Conservation (phyloP, 116 monocot genomes). For the Zostera marina region DNA sequence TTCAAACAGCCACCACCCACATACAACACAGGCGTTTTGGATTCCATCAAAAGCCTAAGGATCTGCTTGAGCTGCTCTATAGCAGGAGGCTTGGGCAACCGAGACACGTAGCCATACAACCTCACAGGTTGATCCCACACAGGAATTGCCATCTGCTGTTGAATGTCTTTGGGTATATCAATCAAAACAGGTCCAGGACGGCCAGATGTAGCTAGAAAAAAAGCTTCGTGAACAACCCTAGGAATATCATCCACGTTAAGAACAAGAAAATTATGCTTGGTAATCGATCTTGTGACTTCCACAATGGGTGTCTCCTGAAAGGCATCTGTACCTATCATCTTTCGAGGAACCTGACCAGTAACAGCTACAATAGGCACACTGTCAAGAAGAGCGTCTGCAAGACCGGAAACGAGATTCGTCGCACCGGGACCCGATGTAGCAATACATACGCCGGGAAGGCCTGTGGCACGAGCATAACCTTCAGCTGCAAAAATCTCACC, state of each 20-base stretch:
- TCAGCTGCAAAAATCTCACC: constrained; percentile 23
- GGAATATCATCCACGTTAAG: constrained; percentile 21
- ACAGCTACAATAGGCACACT: constrained; percentile 21
- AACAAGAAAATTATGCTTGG: constrained; percentile 22
- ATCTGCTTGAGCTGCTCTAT: constrained; percentile 30
- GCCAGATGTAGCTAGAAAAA: constrained; percentile 17
- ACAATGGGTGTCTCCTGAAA: constrained; percentile 28
- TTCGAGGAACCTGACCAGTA: constrained; percentile 20
- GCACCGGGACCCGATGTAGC: constrained; percentile 26
- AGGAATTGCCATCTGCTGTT: constrained; percentile 14
- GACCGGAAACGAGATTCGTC: constrained; percentile 18
- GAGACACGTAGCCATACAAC: constrained; percentile 33
- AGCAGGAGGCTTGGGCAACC: constrained; percentile 35
- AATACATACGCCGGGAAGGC: constrained; percentile 16
- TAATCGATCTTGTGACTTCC: constrained; percentile 15
- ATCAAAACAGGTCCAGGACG: constrained; percentile 24
- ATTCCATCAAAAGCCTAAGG: constrained; percentile 30
- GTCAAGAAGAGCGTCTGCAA: constrained; percentile 17
- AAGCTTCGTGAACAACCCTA: constrained; percentile 12
- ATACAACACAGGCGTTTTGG: constrained; percentile 46
- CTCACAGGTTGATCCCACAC: constrained; percentile 14
- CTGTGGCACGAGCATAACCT: constrained; percentile 20
- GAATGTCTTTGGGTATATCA: constrained; percentile 18
- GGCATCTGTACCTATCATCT: constrained; percentile 20
- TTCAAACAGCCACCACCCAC: constrained; percentile 55